These are phyloP conservation scores for Deinandra increscens DNA, from an alignment of 129 eudicot species.

Conservation along the genomic window DNA sequence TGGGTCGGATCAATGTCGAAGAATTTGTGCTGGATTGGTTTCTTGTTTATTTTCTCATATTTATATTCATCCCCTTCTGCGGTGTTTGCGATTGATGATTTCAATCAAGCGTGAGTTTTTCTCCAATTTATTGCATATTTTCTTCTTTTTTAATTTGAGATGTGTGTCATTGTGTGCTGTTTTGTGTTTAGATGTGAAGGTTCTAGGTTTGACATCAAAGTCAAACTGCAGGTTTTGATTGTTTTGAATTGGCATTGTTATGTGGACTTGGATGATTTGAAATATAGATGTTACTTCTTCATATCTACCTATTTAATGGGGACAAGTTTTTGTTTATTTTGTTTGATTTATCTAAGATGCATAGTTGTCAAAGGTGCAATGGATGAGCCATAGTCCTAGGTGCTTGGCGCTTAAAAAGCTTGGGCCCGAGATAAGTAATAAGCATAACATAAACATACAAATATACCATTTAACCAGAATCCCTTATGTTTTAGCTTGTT, in stretches of 20 bases:
- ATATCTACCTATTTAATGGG: neutral
- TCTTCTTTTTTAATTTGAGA: neutral
- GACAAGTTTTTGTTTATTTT: neutral
- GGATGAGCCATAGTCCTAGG: too few relatives aligned
- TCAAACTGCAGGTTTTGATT: conserved; percentile 18
- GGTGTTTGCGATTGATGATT: conserved; percentile 56
- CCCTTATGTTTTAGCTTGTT: too few relatives aligned
- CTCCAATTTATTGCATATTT: neutral
- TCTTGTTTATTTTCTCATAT: conserved; percentile 24
- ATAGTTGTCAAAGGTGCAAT: neutral
- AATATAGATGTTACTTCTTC: neutral
- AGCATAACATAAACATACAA: too few relatives aligned
- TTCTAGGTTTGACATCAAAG: neutral
- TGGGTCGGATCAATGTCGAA: conserved; percentile 52
- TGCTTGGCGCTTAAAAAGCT: too few relatives aligned
- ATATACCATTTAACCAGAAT: too few relatives aligned
- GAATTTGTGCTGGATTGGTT: conserved; percentile 37
- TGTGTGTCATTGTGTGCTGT: neutral
- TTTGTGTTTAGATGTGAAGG: too few relatives aligned
- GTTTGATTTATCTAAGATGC: neutral
- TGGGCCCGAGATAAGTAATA: too few relatives aligned
- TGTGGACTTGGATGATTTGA: neutral
- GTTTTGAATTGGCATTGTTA: conserved; percentile 3
- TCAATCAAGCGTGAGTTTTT: conserved; percentile 78
- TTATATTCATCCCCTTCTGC: conserved; percentile 36